Evolutionary conservation across 805 yeast genomes (phyloP).

Genomic region (Clavispora fructus): DNA sequence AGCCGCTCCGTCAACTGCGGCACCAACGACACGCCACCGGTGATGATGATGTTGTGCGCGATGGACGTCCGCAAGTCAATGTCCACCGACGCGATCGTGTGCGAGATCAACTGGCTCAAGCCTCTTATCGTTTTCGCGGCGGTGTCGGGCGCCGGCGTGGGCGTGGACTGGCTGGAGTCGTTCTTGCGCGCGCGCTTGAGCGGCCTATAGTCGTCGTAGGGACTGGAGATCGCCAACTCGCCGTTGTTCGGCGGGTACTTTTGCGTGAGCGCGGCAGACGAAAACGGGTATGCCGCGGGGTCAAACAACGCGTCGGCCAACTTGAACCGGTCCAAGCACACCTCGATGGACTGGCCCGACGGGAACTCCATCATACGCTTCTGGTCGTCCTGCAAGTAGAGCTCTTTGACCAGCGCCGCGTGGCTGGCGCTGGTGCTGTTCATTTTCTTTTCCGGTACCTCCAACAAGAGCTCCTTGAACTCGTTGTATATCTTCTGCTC

Average conservation of each 20-base stretch:
- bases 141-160: conserved; percentile 15
- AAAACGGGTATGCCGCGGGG: conserved; percentile 44
- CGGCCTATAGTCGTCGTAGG: conserved; percentile 66
- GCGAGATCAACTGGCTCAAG: conserved; percentile 55
- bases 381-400: conserved; percentile 22
- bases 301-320: conserved; percentile 71
- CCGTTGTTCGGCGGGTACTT: conserved; percentile 47
- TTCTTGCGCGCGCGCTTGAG: conserved; percentile 53
- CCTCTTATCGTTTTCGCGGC: conserved; percentile 33
- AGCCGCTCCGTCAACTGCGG: conserved; percentile 80
- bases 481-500: conserved; percentile 55
- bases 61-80: conserved; percentile 79
- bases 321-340: conserved; percentile 54
- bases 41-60: conserved; percentile 82
- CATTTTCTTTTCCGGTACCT: conserved; percentile 42
- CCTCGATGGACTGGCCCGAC: conserved; percentile 61
- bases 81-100: conserved; percentile 56
- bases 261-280: conserved; percentile 14
- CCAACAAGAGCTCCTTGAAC: conserved; percentile 67
- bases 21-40: conserved; percentile 76
- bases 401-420: conserved; percentile 19
- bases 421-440: conserved; percentile 16
- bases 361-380: conserved; percentile 67
- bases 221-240: conserved; percentile 39
- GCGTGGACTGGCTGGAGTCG: conserved; percentile 30